phyloP scores from a whole-genome alignment of 768 basidiomycete genomes.

The Amanita exitialis region DNA sequence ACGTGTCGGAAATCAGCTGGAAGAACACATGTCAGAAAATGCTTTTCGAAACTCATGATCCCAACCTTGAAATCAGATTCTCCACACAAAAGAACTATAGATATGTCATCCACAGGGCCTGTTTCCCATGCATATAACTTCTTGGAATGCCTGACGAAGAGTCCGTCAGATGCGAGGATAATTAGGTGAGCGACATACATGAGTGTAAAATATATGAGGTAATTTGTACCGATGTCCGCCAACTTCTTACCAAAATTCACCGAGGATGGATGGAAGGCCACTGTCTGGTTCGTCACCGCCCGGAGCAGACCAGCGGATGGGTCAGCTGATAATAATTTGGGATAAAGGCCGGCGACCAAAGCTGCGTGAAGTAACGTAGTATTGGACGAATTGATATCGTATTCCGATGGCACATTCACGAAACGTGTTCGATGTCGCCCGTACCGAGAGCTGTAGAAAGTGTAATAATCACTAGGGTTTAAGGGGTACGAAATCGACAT shows the following conservation, averaged over 20 bases:
- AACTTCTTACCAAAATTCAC: conserved; percentile 73
- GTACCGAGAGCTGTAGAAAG: conserved; percentile 51
- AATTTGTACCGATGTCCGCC: conserved; percentile 61
- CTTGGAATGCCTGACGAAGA: conserved; percentile 72
- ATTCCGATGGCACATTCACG: conserved; percentile 58
- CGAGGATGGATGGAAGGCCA: conserved; percentile 83
- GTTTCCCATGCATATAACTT: conserved; percentile 92
- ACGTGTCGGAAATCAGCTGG: conserved; percentile 64
- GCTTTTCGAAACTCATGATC: neutral
- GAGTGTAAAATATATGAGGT: conserved; percentile 80
- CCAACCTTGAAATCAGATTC: conserved; percentile 78
- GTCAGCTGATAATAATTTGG: conserved; percentile 79
- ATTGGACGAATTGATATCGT: conserved; percentile 63
- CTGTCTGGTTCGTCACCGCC: conserved; percentile 70
- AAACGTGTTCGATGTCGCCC: conserved; percentile 69
- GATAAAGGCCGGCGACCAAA: conserved; percentile 80
- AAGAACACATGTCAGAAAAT: neutral
- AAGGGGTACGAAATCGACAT: conserved; percentile 11
- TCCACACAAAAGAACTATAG: conserved; percentile 78
- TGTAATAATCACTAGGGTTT: conserved; percentile 7
- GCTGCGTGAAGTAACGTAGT: conserved; percentile 66
- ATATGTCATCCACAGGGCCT: conserved; percentile 76
- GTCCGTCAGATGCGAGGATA: neutral
- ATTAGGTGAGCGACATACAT: conserved; percentile 38
- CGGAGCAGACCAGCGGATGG: conserved; percentile 48